Conservation (phyloP, 495 filamentous ascomycete species). For the Sordaria brevicollis region DNA sequence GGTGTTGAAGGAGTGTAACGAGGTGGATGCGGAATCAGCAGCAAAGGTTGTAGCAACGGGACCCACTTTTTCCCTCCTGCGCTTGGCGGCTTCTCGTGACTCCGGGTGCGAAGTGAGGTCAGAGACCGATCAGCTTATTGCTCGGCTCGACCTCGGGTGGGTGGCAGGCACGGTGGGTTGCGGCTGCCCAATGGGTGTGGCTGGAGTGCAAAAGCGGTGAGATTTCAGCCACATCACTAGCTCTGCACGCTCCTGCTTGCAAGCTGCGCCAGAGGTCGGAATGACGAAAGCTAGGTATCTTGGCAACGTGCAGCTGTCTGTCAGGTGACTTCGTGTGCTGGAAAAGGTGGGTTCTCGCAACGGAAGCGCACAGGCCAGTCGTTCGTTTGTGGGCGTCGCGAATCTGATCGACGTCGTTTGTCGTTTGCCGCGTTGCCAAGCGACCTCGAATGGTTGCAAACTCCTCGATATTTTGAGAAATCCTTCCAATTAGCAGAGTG, state of each 20-base stretch:
- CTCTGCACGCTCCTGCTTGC: background rate
- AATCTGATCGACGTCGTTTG: background rate
- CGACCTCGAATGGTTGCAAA: background rate
- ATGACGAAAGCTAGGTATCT: conserved; percentile 3
- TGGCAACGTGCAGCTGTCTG: background rate
- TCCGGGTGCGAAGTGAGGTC: conserved; percentile 11
- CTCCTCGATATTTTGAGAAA: background rate
- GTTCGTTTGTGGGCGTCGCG: background rate
- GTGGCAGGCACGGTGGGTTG: too few relatives aligned
- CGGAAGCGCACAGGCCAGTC: background rate
- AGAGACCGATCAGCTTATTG: conserved; percentile 17
- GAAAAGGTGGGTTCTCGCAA: background rate
- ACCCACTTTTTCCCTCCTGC: background rate
- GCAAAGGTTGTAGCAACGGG: background rate
- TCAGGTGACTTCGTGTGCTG: conserved; percentile 11
- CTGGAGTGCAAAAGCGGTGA: background rate
- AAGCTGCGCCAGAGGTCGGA: background rate
- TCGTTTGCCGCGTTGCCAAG: background rate
- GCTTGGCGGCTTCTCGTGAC: background rate
- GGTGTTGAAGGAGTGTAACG: background rate
- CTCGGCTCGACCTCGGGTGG: conserved; percentile 13
- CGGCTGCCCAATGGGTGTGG: background rate
- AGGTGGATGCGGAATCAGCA: background rate
- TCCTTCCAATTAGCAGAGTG: background rate
- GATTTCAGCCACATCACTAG: background rate